Evolutionary conservation across 345 rosid genomes (phyloP).

Genomic region (Salix dunnii): DNA sequence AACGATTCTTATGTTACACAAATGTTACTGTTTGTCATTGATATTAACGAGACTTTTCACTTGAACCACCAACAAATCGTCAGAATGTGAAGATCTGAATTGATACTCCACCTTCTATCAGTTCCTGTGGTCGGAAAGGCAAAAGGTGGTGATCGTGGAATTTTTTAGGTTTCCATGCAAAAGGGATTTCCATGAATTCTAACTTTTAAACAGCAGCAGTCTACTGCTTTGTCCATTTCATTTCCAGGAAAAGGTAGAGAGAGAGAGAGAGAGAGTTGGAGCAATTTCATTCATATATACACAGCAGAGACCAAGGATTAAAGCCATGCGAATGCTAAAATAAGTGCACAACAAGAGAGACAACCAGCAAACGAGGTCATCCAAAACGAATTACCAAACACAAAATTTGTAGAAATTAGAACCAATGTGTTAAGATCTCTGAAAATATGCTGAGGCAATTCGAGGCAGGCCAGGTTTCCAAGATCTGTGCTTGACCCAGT

Average conservation of each 20-base stretch:
- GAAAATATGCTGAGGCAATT: too few relatives aligned
- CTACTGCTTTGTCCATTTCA: too few relatives aligned
- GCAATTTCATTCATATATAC: too few relatives aligned
- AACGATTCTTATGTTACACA: background rate
- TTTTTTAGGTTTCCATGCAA: too few relatives aligned
- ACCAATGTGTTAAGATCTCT: too few relatives aligned
- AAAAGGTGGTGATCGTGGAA: too few relatives aligned
- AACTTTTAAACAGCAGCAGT: too few relatives aligned
- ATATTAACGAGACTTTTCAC: background rate
- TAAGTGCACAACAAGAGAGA: background rate
- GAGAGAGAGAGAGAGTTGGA: too few relatives aligned
- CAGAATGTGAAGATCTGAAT: background rate
- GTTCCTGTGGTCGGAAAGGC: background rate
- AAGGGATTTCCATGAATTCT: too few relatives aligned
- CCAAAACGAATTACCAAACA: background rate
- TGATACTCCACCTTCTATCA: background rate
- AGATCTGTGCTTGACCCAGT: background rate
- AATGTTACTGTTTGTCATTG: background rate
- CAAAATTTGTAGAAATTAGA: background rate
- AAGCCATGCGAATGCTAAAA: too few relatives aligned
- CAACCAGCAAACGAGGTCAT: background rate
- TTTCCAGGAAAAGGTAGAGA: too few relatives aligned
- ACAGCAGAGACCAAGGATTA: too few relatives aligned
- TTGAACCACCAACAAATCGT: background rate
- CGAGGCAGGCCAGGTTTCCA: background rate